A percentile compares a stretch with the other conserved stretches of the same genome.
Conservation (phyloP, 148 eudicot genomes). For the Bassia scoparia region DNA sequence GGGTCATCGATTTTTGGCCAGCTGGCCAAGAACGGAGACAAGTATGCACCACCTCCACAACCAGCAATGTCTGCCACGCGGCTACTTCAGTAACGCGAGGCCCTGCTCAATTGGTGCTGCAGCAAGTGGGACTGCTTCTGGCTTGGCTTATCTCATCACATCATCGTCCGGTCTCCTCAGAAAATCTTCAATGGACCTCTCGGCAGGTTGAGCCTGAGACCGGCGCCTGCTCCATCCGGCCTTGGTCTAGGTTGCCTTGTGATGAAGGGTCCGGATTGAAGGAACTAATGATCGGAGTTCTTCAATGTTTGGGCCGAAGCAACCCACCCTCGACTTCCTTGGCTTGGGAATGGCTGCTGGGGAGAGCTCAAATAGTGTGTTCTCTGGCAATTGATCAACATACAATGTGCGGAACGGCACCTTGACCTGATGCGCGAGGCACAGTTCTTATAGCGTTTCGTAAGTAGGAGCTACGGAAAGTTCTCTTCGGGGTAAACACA, state of each 20-base stretch:
- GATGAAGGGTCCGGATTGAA: slow-evolving; percentile 68
- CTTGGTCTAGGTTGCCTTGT: slow-evolving; percentile 60
- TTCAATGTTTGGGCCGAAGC: slow-evolving; percentile 74
- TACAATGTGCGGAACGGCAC: slow-evolving; percentile 65
- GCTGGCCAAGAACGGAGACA: slow-evolving; percentile 63
- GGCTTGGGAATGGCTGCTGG: slow-evolving; percentile 86
- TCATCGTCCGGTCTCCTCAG: slow-evolving; percentile 41
- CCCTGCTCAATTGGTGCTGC: slow-evolving; percentile 92
- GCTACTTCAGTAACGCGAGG: slow-evolving; percentile 89
- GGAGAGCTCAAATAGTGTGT: slow-evolving; percentile 47
- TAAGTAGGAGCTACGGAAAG: too few relatives aligned
- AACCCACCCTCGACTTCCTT: slow-evolving; percentile 84
- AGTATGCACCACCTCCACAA: slow-evolving; percentile 60
- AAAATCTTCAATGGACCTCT: slow-evolving; percentile 38
- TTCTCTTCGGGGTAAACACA: too few relatives aligned
- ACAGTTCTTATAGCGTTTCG: slow-evolving; percentile 39
- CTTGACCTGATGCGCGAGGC: slow-evolving; percentile 47
- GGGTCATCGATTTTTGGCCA: slow-evolving; percentile 62
- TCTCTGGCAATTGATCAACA: slow-evolving; percentile 67
- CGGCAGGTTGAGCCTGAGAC: slow-evolving; percentile 45
- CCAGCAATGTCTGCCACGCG: slow-evolving; percentile 96
- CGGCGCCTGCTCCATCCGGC: slow-evolving; percentile 42
- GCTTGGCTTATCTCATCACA: slow-evolving; percentile 60
- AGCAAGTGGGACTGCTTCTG: slow-evolving; percentile 64
- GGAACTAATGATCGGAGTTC: slow-evolving; percentile 89